A percentile compares a stretch with the other conserved stretches of the same genome.
phyloP scores from a whole-genome alignment of 225 moss, liverwort and hornwort species.

The Polytrichum formosum region DNA sequence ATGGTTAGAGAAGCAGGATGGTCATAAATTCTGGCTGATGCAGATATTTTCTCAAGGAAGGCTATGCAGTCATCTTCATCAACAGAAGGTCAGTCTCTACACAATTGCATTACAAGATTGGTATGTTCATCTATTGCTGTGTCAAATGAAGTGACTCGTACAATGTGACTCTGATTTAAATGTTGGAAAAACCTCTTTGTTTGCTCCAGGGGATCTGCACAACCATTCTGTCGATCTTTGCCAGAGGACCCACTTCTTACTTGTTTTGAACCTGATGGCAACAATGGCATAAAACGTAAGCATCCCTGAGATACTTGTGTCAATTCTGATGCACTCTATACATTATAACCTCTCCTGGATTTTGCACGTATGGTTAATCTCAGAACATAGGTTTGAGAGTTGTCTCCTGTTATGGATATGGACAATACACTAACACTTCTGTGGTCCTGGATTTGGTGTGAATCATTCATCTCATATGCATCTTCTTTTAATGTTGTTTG shows the following conservation, averaged over 20 bases:
- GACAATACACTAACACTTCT: background rate
- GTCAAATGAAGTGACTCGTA: background rate
- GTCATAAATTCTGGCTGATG: slow-evolving; percentile 29
- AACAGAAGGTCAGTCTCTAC: slow-evolving; percentile 63
- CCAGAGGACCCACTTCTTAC: slow-evolving; percentile 83
- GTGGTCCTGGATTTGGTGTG: background rate
- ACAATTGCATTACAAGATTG: background rate
- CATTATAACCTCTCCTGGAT: background rate
- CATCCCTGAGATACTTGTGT: background rate
- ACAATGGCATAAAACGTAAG: slow-evolving; percentile 63
- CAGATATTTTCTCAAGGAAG: slow-evolving; percentile 93
- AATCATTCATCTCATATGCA: background rate
- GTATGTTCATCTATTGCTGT: background rate
- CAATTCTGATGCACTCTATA: background rate
- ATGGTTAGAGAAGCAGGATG: slow-evolving; percentile 26
- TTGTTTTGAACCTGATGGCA: slow-evolving; percentile 76
- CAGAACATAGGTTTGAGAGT: no score
- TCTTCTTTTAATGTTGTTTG: background rate
- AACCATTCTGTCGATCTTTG: slow-evolving; percentile 83
- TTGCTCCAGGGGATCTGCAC: slow-evolving; percentile 75
- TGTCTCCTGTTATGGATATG: background rate
- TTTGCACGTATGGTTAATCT: no score
- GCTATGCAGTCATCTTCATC: slow-evolving; percentile 93
- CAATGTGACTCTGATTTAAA: no score
- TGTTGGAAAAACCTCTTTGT: no score